phyloP scores from a whole-genome alignment of 1,284 basidiomycete species.

The Apiotrichum laibachii region DNA sequence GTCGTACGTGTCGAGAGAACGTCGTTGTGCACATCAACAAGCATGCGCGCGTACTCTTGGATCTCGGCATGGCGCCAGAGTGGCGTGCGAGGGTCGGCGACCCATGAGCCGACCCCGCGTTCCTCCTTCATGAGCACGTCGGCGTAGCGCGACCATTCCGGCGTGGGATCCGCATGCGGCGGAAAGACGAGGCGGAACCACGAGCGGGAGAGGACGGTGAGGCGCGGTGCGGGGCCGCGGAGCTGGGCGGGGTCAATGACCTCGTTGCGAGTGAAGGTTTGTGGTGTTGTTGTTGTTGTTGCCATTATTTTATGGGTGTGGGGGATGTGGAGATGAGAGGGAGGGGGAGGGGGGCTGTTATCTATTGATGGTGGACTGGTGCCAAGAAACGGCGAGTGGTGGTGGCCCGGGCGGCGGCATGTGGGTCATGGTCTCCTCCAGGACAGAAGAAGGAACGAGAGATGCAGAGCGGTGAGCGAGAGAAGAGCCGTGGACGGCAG shows the following conservation, averaged over 20 bases:
- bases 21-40: background rate
- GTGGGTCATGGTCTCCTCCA: too few species aligned
- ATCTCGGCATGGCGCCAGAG: background rate
- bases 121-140: background rate
- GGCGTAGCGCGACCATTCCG: background rate
- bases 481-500: too few species aligned
- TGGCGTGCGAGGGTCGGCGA: background rate
- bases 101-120: background rate
- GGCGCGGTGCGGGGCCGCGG: background rate
- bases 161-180: background rate
- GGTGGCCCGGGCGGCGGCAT: too few species aligned
- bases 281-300: background rate
- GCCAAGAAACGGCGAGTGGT: too few species aligned
- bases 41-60: background rate
- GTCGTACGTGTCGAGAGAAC: background rate
- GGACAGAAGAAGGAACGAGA: too few species aligned
- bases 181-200: conserved; percentile 4
- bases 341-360: too few species aligned
- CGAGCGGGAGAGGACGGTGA: background rate
- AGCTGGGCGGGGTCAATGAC: background rate
- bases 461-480: too few species aligned
- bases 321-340: too few species aligned
- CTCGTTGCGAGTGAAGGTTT: background rate
- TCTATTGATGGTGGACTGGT: too few species aligned
- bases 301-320: too few species aligned